phyloP scores from a whole-genome alignment of 1,284 basidiomycete species.

The Ustanciosporium gigantosporum region DNA sequence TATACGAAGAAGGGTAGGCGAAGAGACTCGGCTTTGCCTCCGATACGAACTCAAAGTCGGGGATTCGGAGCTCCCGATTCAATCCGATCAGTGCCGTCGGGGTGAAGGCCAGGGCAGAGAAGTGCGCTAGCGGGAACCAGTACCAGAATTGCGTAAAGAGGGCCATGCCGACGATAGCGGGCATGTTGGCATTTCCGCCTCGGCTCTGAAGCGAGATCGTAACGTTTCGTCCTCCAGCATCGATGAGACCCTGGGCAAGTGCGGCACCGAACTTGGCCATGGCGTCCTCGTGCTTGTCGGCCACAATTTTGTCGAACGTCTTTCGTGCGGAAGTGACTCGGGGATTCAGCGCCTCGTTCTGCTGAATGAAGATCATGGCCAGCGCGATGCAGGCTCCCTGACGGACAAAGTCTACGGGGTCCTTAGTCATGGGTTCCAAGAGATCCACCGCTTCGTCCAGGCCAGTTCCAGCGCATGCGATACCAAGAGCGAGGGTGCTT shows the following conservation, averaged over 20 bases:
- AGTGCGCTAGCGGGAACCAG: constrained; percentile 61
- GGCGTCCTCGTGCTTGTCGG: constrained; percentile 60
- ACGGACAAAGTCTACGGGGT: constrained; percentile 60
- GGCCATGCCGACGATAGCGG: constrained; percentile 60
- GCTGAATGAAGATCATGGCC: constrained; percentile 59
- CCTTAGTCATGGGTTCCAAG: constrained; percentile 60
- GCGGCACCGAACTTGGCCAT: constrained; percentile 61
- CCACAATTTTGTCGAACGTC: constrained; percentile 56
- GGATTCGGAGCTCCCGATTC: constrained; percentile 51
- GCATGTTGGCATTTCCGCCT: constrained; percentile 57
- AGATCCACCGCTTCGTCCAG: constrained; percentile 59
- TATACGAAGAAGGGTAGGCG: constrained; percentile 54
- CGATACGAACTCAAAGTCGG: constrained; percentile 53
- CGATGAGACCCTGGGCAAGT: constrained; percentile 57
- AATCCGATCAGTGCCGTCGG: constrained; percentile 59
- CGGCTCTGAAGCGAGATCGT: constrained; percentile 58
- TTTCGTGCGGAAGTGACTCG: constrained; percentile 52
- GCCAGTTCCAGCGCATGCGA: constrained; percentile 60
- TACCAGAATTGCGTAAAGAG: constrained; percentile 61
- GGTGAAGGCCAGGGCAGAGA: constrained; percentile 57
- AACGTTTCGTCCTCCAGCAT: constrained; percentile 60
- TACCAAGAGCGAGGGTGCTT: constrained; percentile 59
- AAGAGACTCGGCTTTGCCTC: constrained; percentile 58
- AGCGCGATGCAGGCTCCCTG: constrained; percentile 59
- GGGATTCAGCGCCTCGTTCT: constrained; percentile 59